Base-by-base conservation (phyloP, 2,329 filamentous ascomycete genomes). In the Helminthosporium solani region DNA sequence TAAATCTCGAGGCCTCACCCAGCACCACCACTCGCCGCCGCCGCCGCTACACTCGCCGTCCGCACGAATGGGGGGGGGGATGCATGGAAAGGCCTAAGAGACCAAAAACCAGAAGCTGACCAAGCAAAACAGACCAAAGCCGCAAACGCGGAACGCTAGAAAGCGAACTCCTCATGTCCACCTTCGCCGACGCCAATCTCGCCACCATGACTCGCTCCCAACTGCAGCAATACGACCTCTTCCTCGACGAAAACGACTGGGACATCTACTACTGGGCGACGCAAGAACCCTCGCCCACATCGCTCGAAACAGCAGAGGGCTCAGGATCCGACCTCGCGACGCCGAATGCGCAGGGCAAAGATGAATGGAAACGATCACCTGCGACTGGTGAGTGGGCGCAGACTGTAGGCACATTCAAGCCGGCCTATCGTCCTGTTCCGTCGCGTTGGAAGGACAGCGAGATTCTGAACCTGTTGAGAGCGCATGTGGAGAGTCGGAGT, bases 181-280 rank as follows among this genome's bases (percentile, higher is more conserved):
- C 94, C 56, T 99, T 99, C 70, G 94, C 94, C 54, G 83, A 92
- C 57, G 76, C 78, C 44, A 80, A 95, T 72, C 84, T 99, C 18
- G 76, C 78, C 34, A 75, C 75, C 50, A 95, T 99, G 88, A 82
- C 81, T 1, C 71, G 76, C 5, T 72, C 78, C 40, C 87, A 95
- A 66, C 84, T 97, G 59, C 73, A 81, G 60, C 83, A 95, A 72
- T 97, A 94, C 76, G 92, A 97, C 70, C 76, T 80, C 21, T 95
- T 99, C 77, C 84, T 99, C 46, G 94, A 99, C 72, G 94, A 99
- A 75, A 99, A 99, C 73, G 94, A 99, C 76, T 99, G 94, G 94
- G 94, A 99, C 70, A 96, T 99, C 52, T 99, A 99, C 79, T 99
- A 99, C 79, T 99, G 94, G 94, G 90, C 88, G 3, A 99, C 94